A percentile compares a stretch with the other conserved stretches of the same genome.
Conservation (phyloP, 371 early-diverging fungal genomes). For the Dichotomocladium elegans region DNA sequence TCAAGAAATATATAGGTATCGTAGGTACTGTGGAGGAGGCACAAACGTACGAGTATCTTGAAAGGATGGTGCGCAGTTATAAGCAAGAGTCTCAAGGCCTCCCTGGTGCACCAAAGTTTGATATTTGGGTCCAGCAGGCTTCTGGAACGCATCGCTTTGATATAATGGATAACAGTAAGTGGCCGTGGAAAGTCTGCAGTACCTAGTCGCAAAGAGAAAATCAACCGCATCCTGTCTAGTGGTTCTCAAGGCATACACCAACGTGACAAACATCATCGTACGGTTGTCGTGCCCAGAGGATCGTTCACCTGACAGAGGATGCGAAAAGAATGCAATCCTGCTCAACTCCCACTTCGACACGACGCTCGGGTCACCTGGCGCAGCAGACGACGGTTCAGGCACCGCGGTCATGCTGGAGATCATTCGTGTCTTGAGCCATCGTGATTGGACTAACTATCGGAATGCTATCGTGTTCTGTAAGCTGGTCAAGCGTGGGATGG, state of each 20-base stretch:
- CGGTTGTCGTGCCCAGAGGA: constrained; percentile 63
- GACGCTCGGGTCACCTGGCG: constrained; percentile 56
- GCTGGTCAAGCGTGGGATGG: constrained; percentile 4
- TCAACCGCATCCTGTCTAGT: constrained; percentile 25
- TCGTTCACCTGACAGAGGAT: constrained; percentile 19
- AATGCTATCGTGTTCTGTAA: constrained; percentile 61
- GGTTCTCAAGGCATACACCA: constrained; percentile 63
- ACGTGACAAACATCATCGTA: constrained; percentile 73
- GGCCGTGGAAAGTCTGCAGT: not conserved
- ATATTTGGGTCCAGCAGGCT: constrained; percentile 57
- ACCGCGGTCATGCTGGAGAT: constrained; percentile 73
- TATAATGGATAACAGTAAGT: constrained; percentile 65
- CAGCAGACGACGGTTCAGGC: constrained; percentile 69
- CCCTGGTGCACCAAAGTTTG: constrained; percentile 50
- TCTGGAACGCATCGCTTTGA: constrained; percentile 70
- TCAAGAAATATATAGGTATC: constrained; percentile 33
- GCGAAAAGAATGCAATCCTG: constrained; percentile 64
- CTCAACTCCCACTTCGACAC: constrained; percentile 75
- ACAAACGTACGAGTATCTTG: constrained; percentile 36
- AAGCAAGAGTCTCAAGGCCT: constrained; percentile 31
- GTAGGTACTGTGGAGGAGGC: constrained; percentile 46
- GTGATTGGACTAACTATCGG: constrained; percentile 45
- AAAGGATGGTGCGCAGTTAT: constrained; percentile 21
- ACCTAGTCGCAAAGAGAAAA: not conserved
- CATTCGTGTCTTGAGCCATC: constrained; percentile 57